Conservation (phyloP, 2,329 filamentous ascomycete species). For the Triangularia verruculosa region DNA sequence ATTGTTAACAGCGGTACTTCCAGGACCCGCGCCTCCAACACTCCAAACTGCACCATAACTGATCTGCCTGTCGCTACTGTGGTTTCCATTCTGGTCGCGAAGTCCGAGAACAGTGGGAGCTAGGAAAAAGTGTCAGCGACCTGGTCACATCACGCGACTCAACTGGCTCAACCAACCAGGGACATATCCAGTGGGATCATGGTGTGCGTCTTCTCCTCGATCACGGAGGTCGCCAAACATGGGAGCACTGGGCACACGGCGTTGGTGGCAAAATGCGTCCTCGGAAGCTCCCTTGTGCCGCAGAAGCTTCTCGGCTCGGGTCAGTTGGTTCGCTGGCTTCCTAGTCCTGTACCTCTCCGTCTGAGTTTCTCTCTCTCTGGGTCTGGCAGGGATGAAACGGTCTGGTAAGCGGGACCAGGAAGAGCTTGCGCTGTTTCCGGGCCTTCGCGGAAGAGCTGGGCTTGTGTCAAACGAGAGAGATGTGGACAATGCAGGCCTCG, state of each 20-base stretch:
- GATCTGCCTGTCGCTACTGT: constrained; percentile 42
- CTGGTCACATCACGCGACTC: not conserved
- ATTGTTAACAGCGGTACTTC: constrained; percentile 54
- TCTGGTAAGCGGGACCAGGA: constrained; percentile 35
- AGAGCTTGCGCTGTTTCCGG: constrained; percentile 27
- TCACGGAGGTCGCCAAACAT: not conserved
- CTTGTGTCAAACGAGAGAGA: constrained; percentile 12
- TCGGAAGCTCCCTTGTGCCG: constrained; percentile 40
- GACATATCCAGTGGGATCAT: not conserved
- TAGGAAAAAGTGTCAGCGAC: constrained; percentile 8
- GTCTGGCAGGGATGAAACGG: constrained; percentile 50
- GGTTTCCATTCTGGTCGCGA: constrained; percentile 25
- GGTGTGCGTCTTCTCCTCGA: not conserved
- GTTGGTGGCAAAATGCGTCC: constrained; percentile 43
- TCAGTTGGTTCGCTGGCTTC: constrained; percentile 43
- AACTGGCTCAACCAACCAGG: not conserved
- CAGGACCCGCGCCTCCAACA: constrained; percentile 67
- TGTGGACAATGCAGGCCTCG: constrained; percentile 14
- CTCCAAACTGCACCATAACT: constrained; percentile 73
- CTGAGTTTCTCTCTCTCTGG: constrained; percentile 33
- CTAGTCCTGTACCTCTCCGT: constrained; percentile 47
- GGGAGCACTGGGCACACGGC: constrained; percentile 25
- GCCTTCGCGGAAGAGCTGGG: constrained; percentile 13
- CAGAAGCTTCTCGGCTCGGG: constrained; percentile 42
- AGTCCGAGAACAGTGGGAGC: constrained; percentile 30